Base-by-base conservation (phyloP, 225 moss, liverwort and hornwort species). In the Pseudoscleropodium purum region DNA sequence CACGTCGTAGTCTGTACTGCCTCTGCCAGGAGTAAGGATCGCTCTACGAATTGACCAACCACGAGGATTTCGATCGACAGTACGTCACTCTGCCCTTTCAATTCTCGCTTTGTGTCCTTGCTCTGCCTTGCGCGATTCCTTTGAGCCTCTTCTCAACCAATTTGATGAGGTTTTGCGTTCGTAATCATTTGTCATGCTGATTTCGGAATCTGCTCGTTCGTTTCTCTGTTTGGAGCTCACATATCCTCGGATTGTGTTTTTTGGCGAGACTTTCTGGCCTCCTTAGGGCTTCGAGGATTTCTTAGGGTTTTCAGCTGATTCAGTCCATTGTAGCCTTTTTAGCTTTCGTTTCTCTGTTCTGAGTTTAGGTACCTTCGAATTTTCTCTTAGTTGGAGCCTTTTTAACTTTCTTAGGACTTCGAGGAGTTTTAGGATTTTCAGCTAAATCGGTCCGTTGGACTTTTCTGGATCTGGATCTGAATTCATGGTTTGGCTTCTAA, bases 11-110 rank as follows among this genome's bases (percentile, higher is more conserved):
- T 26, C n/a, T 57, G n/a, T 56, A 16, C 57, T 57, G 57, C 79
- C n/a, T 17, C 16, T 26, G 57, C 79, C 10, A 17, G 79, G n/a
- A 79, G 79, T 56, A 43, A 60, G 77, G 65, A 57, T 81, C 18
- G 79, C 78, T 25, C 79, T 83, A 47, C 88, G n/a, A 77, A 41
- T 92, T 91, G 92, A 87, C 92, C 70, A 87, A 89, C 36, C 90
- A 61, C 63, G 96, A 98, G 52, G 97, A 96, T 89, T 91, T 96
- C 70, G 95, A 98, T 29, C 59, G 80, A 18, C 90, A 96, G 98
- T 98, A 91, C 85, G 96, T 88, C 26, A 16, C 66, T 21, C 34
- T 19, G 18, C 70, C 20, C 65, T 64, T 86, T 86, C 18, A 61
- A 82, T 41, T 36, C 26, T 49, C 43, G 13, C 79, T 43, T 39